Base-by-base conservation (phyloP, 306 rosid genomes). In the Dryas octopetala region DNA sequence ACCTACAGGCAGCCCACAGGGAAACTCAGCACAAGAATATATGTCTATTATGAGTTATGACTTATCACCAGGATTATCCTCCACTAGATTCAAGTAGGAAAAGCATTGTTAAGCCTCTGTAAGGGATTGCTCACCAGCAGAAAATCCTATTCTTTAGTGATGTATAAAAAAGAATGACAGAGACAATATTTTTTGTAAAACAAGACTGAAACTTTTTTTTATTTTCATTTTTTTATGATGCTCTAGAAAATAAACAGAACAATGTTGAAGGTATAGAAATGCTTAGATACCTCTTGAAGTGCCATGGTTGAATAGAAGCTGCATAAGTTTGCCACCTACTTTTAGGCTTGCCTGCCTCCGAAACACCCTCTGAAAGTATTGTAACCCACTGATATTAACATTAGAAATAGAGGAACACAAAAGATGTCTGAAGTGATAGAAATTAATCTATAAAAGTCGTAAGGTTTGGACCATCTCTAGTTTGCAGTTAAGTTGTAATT, bases 321-420 rank as follows among this genome's bases (percentile, higher is more conserved):
- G 91, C 84, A 84, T 71, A 52, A 85, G 86, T 84, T 83, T 89
- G 53, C 80, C 89, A 41, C 92, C 88, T 41, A 63, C 49, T 69
- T 86, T 86, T 65, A 85, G 83, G 82, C 92, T 91, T 53, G 92
- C 78, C 71, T 89, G 97, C 82, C 96, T 87, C 85, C 87, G 83
- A 79, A 87, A 78, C 52, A 87, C 87, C 74, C 75, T 91, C 88
- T 91, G 96, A 81, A 86, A 68, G 79, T 83, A 74, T 88, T 75
- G 76, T 67, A 73, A 80, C 80, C 80, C 75, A 75, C 17, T 61
- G 13, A 82, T 32, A 43, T 61, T 51, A 66, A 64, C 67, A 57
- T 52, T 67, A 71, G 65, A 79, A 50, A 82, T 61, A 14, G 52
- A 17, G 38, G 62, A 54, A 38, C 79, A 59, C 50, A 49, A 4